These are phyloP conservation scores for Microdochium trichocladiopsis DNA, from an alignment of 2,329 filamentous ascomycete genomes.

Conservation along the genomic window DNA sequence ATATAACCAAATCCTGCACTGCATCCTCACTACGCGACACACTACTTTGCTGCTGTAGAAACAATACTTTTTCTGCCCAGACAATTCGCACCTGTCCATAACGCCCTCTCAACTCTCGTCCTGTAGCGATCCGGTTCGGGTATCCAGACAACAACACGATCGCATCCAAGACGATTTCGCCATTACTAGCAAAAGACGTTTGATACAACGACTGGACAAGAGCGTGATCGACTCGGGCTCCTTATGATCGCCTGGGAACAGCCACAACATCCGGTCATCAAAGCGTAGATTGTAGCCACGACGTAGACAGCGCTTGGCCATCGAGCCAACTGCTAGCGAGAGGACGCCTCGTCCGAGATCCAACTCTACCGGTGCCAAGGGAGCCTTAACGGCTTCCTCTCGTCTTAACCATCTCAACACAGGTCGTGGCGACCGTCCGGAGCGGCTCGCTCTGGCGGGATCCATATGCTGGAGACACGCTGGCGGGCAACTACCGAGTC, in stretches of 20 bases:
- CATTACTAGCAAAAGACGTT: too few relatives aligned
- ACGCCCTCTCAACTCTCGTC: too few relatives aligned
- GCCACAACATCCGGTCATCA: too few relatives aligned
- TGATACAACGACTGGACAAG: too few relatives aligned
- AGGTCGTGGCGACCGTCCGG: slow-evolving; percentile 56
- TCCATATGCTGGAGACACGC: slow-evolving; percentile 65
- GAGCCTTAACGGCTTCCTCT: neutral
- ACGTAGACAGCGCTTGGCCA: neutral
- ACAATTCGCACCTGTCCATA: too few relatives aligned
- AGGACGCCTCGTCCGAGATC: neutral
- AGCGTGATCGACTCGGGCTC: too few relatives aligned
- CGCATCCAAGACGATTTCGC: too few relatives aligned
- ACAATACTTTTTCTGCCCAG: too few relatives aligned
- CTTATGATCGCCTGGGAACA: too few relatives aligned
- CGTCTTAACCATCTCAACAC: neutral
- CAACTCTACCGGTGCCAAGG: neutral
- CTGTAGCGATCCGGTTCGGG: too few relatives aligned
- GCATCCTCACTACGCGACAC: neutral
- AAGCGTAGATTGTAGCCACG: too few relatives aligned
- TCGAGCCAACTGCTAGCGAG: neutral
- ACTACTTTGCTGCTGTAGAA: neutral
- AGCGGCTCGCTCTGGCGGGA: slow-evolving; percentile 71
- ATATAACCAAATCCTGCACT: neutral
- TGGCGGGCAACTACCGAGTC: slow-evolving; percentile 69
- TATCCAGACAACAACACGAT: too few relatives aligned